Percentiles rank a stretch among this genome's conserved stretches.
Conservation (phyloP, 2,329 filamentous ascomycete genomes). For the Colletotrichum spaethianum region DNA sequence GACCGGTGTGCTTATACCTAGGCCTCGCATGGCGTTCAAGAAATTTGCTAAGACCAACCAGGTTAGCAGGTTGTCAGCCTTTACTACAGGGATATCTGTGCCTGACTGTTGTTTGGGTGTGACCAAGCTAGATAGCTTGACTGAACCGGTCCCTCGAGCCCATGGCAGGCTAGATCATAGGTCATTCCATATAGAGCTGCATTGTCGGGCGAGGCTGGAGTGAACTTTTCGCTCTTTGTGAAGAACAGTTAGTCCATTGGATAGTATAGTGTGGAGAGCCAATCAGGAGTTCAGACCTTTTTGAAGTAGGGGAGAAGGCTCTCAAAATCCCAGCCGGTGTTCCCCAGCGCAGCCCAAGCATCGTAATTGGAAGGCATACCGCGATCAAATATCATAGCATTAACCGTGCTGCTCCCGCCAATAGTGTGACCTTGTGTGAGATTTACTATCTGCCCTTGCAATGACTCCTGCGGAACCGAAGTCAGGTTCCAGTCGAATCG, state of each 20-base stretch:
- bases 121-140: conserved; percentile 35
- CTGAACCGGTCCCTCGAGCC: conserved; percentile 18
- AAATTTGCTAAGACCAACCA: neutral
- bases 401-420: conserved; percentile 61
- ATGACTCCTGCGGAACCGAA: conserved; percentile 53
- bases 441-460: conserved; percentile 53
- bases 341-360: conserved; percentile 52
- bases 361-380: conserved; percentile 50
- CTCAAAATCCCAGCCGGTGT: conserved; percentile 53
- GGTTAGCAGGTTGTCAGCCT: neutral
- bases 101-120: conserved; percentile 27
- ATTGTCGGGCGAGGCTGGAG: conserved; percentile 38
- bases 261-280: neutral
- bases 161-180: conserved; percentile 34
- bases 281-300: conserved; percentile 43
- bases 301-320: conserved; percentile 51
- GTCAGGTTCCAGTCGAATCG: conserved; percentile 56
- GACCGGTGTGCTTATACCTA: conserved; percentile 5
- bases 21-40: conserved; percentile 16
- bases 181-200: conserved; percentile 40
- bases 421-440: conserved; percentile 60
- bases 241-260: neutral
- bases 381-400: conserved; percentile 56
- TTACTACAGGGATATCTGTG: neutral
- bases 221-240: conserved; percentile 38